A percentile compares a stretch with the other conserved stretches of the same genome.
phyloP scores from a whole-genome alignment of 1,139 yeast genomes.

The Taphrina deformans region DNA sequence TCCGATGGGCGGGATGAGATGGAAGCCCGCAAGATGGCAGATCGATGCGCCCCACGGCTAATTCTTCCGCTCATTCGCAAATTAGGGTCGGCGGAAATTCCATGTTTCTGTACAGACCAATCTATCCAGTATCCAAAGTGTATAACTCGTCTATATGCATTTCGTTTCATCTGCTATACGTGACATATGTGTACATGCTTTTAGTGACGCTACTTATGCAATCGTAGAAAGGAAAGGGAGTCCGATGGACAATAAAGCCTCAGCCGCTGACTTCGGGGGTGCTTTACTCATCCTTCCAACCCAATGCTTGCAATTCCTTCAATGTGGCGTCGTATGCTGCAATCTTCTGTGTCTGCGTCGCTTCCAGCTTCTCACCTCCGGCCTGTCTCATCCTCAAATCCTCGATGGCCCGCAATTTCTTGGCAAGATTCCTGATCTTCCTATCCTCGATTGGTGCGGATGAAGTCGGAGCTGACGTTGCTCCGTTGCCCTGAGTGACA shows the following conservation, averaged over 20 bases:
- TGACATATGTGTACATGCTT: neutral
- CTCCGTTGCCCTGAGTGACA: neutral
- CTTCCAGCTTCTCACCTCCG: conserved; percentile 81
- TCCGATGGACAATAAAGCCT: neutral
- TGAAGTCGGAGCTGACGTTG: neutral
- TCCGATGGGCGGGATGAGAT: neutral
- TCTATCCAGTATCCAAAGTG: no score
- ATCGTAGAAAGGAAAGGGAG: neutral
- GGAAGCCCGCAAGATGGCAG: neutral
- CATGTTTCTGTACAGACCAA: no score
- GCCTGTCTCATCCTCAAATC: conserved; percentile 82
- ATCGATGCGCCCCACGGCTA: neutral
- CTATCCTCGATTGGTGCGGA: conserved; percentile 56
- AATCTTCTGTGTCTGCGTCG: conserved; percentile 87
- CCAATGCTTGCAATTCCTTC: conserved; percentile 37
- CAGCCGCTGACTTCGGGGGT: neutral
- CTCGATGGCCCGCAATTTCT: conserved; percentile 92
- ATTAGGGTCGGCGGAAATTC: no score
- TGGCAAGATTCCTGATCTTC: conserved; percentile 83
- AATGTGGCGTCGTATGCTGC: conserved; percentile 60
- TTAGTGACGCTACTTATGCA: neutral
- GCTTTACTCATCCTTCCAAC: conserved; percentile 38
- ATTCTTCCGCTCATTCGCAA: no score
- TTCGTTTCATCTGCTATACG: neutral
- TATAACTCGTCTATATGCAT: neutral